Evolutionary conservation across 768 basidiomycete genomes (phyloP).

Genomic region (Tulasnella sp.): DNA sequence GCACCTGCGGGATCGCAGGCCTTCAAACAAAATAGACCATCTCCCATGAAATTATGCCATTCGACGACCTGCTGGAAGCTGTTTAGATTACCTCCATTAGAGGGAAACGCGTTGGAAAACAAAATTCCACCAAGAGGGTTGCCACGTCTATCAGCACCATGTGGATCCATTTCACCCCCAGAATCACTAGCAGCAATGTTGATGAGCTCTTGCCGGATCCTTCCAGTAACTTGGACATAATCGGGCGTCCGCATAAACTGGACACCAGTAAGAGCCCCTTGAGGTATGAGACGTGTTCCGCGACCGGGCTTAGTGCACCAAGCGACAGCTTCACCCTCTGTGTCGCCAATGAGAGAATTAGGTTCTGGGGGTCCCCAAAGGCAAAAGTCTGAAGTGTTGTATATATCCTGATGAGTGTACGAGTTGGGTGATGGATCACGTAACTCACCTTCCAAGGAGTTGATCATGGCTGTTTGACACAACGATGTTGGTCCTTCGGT

Average conservation of each 20-base stretch:
- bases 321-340: slow-evolving; percentile 28
- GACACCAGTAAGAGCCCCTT: slow-evolving; percentile 46
- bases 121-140: slow-evolving; percentile 29
- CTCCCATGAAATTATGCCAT: slow-evolving; percentile 69
- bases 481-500: slow-evolving; percentile 46
- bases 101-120: slow-evolving; percentile 29
- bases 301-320: slow-evolving; percentile 9
- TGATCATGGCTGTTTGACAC: slow-evolving; percentile 58
- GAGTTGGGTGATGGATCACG: no score
- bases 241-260: slow-evolving; percentile 47
- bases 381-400: slow-evolving; percentile 22
- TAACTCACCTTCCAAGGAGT: slow-evolving; percentile 31
- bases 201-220: slow-evolving; percentile 46
- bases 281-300: slow-evolving; percentile 64
- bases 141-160: slow-evolving; percentile 40
- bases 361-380: slow-evolving; percentile 25
- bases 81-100: slow-evolving; percentile 29
- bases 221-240: slow-evolving; percentile 38
- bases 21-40: slow-evolving; percentile 53
- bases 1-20: slow-evolving; percentile 46
- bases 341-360: slow-evolving; percentile 24
- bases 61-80: slow-evolving; percentile 44
- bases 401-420: no score
- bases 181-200: slow-evolving; percentile 40
- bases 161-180: slow-evolving; percentile 69